Conservation (phyloP, 2,329 filamentous ascomycete species). For the Myriosclerotinia scirpicola region DNA sequence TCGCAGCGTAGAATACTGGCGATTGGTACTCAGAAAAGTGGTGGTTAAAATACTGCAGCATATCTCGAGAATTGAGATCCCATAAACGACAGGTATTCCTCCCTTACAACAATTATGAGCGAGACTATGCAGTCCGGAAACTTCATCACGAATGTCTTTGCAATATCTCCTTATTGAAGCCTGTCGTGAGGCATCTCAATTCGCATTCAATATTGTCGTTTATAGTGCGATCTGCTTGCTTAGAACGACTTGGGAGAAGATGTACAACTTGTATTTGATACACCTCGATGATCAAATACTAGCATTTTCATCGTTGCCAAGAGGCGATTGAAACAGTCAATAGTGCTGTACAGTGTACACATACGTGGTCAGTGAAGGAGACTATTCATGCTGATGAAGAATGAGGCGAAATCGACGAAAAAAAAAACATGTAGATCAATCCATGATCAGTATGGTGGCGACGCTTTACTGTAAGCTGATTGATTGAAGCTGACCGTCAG, state of each 20-base stretch:
- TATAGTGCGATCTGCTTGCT: not conserved
- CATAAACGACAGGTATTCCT: not conserved
- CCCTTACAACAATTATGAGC: not conserved
- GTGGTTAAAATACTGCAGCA: not conserved
- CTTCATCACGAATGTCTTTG: conserved; percentile 1
- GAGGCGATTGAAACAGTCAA: not conserved
- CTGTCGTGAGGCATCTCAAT: not conserved
- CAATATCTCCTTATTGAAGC: not conserved
- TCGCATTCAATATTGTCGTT: not conserved
- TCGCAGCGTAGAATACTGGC: not conserved
- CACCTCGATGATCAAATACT: not conserved
- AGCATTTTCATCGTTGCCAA: not conserved
- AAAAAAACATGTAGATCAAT: not conserved
- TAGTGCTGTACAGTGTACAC: not conserved
- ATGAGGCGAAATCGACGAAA: not conserved
- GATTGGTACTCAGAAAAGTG: not conserved
- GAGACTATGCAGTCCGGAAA: not conserved
- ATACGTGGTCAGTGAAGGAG: not conserved
- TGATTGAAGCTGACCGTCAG: not conserved
- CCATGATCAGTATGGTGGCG: not conserved
- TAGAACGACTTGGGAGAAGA: not conserved
- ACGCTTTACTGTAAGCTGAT: not conserved
- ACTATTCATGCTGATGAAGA: not conserved
- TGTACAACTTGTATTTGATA: conserved; percentile 10
- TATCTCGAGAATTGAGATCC: not conserved